Percentiles rank a stretch among this genome's conserved stretches.
Evolutionary conservation across 2,329 filamentous ascomycete species (phyloP).

Genomic region (Dactylonectria estremocensis): DNA sequence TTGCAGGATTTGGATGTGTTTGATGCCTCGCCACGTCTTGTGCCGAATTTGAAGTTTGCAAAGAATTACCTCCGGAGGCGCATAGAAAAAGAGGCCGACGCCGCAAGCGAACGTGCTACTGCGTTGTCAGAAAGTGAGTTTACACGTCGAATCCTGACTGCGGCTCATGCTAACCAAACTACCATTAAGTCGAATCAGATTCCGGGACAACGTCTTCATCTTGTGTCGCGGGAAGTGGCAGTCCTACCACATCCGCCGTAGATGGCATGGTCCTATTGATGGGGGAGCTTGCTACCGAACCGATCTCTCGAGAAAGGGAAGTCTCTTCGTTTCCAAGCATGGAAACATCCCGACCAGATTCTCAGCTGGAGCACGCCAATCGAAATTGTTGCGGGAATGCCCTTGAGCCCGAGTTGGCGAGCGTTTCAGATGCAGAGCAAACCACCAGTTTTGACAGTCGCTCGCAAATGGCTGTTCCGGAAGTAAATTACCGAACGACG

Average conservation of each 20-base stretch:
- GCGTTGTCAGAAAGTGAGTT: conserved; percentile 11
- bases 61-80: too few species aligned
- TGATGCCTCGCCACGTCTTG: too few species aligned
- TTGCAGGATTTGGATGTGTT: too few species aligned
- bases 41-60: too few species aligned
- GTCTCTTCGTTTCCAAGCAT: conserved; percentile 11
- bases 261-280: too few species aligned
- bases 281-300: too few species aligned
- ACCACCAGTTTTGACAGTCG: not conserved
- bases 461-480: not conserved
- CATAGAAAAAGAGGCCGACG: too few species aligned
- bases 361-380: conserved; percentile 1
- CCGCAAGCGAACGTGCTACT: not conserved
- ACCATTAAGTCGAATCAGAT: too few species aligned
- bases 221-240: too few species aligned
- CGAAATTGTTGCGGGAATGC: not conserved
- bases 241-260: too few species aligned
- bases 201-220: too few species aligned
- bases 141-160: not conserved
- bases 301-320: conserved; percentile 2
- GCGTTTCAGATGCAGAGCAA: conserved; percentile 4
- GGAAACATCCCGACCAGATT: conserved; percentile 3
- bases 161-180: too few species aligned
- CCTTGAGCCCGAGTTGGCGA: not conserved
- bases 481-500: conserved; percentile 1